These are phyloP conservation scores for Phylloporus sp. DNA, from an alignment of 1,284 basidiomycete species.

Conservation along the genomic window DNA sequence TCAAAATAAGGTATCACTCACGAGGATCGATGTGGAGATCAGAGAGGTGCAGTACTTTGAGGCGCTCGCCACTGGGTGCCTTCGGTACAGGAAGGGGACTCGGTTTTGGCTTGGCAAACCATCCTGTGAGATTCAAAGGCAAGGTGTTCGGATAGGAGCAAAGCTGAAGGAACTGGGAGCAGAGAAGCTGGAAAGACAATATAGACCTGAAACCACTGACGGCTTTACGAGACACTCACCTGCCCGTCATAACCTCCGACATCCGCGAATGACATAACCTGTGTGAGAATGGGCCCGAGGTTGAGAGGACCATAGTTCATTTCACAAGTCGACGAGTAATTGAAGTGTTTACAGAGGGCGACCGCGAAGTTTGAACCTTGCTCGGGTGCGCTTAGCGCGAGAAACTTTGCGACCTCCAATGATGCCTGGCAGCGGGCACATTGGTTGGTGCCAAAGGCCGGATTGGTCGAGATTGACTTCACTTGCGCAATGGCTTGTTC, in stretches of 20 bases:
- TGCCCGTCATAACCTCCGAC: conserved; percentile 73
- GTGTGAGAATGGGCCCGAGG: conserved; percentile 66
- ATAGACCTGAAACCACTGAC: conserved; percentile 26
- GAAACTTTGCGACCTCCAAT: conserved; percentile 68
- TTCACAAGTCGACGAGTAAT: conserved; percentile 57
- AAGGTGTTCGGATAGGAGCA: conserved; percentile 56
- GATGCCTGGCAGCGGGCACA: conserved; percentile 68
- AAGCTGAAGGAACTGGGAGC: conserved; percentile 55
- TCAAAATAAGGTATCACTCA: conserved; percentile 31
- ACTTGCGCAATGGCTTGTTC: conserved; percentile 58
- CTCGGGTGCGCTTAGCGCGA: conserved; percentile 66
- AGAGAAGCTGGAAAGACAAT: conserved; percentile 46
- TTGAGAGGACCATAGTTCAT: conserved; percentile 50
- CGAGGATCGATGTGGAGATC: conserved; percentile 81
- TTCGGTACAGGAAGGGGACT: conserved; percentile 59
- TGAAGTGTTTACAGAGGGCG: conserved; percentile 63
- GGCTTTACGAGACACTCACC: conserved; percentile 38
- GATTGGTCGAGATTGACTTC: conserved; percentile 52
- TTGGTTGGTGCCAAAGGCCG: conserved; percentile 51
- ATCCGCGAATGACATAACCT: conserved; percentile 69
- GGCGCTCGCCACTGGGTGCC: conserved; percentile 60
- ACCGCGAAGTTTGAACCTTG: conserved; percentile 62
- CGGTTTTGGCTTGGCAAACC: conserved; percentile 74
- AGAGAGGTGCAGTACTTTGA: conserved; percentile 79
- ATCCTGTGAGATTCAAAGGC: conserved; percentile 55